These are phyloP conservation scores for Fusarium begoniae DNA, from an alignment of 2,329 filamentous ascomycete species.

Conservation along the genomic window DNA sequence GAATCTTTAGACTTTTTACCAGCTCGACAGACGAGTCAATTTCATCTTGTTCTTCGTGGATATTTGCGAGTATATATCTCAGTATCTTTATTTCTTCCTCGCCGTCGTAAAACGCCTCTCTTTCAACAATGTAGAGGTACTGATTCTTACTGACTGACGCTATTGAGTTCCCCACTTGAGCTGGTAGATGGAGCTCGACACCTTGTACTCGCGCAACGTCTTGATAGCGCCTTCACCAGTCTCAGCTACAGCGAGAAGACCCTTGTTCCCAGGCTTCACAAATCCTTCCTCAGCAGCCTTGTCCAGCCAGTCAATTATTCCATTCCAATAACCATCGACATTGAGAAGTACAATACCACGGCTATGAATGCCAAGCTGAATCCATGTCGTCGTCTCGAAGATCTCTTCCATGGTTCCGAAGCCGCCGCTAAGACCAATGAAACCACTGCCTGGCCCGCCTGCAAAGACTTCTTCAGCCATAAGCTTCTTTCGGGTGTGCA, in stretches of 20 bases:
- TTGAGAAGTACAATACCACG: conserved; percentile 84
- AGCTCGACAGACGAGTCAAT: not conserved
- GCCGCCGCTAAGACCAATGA: conserved; percentile 87
- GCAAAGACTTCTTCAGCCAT: conserved; percentile 90
- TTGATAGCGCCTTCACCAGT: conserved; percentile 76
- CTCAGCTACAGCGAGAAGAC: conserved; percentile 81
- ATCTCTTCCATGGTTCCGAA: conserved; percentile 97
- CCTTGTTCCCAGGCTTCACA: conserved; percentile 73
- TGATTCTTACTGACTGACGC: no score
- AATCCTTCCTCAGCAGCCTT: conserved; percentile 81
- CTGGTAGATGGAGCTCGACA: conserved; percentile 78
- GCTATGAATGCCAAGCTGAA: conserved; percentile 92
- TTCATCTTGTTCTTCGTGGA: not conserved
- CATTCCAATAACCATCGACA: conserved; percentile 91
- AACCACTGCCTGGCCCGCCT: conserved; percentile 88
- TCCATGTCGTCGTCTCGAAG: conserved; percentile 92
- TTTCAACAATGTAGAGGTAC: no score
- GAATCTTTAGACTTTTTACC: accelerated
- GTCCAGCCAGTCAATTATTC: conserved; percentile 81
- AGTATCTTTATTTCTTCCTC: not conserved
- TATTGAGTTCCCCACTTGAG: conserved; percentile 80
- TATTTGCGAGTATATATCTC: accelerated
- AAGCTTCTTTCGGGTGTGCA: conserved; percentile 94
- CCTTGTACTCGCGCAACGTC: conserved; percentile 77
- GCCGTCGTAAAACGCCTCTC: not conserved